phyloP scores from a whole-genome alignment of 192 early-diverging fungal genomes.

The Coemansia sp. region DNA sequence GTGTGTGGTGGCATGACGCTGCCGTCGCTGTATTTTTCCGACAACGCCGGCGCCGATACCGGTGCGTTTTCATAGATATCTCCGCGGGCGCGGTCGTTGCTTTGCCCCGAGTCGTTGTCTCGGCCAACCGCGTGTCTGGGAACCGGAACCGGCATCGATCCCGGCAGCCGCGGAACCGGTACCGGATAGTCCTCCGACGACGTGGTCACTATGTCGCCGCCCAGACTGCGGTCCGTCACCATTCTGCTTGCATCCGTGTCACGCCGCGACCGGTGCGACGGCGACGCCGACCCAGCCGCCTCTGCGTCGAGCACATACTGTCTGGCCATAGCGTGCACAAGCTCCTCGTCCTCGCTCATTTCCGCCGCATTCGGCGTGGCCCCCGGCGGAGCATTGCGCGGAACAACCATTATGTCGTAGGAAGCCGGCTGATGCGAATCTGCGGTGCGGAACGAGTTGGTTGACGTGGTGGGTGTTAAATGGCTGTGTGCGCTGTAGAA shows the following conservation, averaged over 20 bases:
- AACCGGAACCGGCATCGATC: background rate
- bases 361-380: too few relatives aligned
- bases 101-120: constrained; percentile 17
- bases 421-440: background rate
- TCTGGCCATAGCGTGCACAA: constrained; percentile 37
- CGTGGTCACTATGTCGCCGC: constrained; percentile 11
- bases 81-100: background rate
- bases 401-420: background rate
- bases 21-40: background rate
- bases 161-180: constrained; percentile 16
- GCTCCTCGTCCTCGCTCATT: constrained; percentile 23
- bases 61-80: background rate
- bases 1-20: background rate
- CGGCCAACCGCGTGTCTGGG: constrained; percentile 7
- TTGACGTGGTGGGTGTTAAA: constrained; percentile 7
- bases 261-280: constrained; percentile 34
- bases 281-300: constrained; percentile 39
- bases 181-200: constrained; percentile 25
- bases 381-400: background rate
- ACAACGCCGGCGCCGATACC: background rate
- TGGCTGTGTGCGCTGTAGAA: constrained; percentile 44
- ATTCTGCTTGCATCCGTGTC: constrained; percentile 31
- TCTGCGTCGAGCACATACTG: constrained; percentile 50
- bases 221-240: constrained; percentile 11
- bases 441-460: constrained; percentile 39